phyloP scores from a whole-genome alignment of 1,139 yeast species.

The Candida sp. region DNA sequence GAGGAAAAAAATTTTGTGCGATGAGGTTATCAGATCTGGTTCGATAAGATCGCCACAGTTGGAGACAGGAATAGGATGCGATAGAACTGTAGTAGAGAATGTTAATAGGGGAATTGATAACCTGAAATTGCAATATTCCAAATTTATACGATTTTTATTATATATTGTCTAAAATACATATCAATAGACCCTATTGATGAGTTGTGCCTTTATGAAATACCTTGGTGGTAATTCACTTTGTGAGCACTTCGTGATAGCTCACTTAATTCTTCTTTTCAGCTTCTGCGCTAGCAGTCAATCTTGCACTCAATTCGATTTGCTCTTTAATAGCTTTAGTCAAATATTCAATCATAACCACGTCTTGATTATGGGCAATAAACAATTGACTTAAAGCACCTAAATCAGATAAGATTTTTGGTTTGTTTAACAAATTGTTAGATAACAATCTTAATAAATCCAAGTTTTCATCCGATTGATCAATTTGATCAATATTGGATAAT shows the following conservation, averaged over 20 bases:
- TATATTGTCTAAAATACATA: neutral
- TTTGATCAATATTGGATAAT: conserved; percentile 49
- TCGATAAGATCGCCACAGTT: neutral
- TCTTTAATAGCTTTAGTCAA: conserved; percentile 84
- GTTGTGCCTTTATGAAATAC: neutral
- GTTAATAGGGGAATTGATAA: neutral
- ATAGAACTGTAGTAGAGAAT: too few species aligned
- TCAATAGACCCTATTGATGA: conserved; percentile 1
- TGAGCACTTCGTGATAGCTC: too few species aligned
- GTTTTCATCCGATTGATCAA: conserved; percentile 45
- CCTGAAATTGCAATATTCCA: too few species aligned
- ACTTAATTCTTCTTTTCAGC: conserved; percentile 19
- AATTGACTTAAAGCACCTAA: conserved; percentile 55
- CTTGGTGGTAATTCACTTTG: neutral
- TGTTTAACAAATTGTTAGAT: conserved; percentile 57
- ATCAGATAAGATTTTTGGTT: conserved; percentile 58
- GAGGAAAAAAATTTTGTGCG: neutral
- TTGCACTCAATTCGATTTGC: conserved; percentile 77
- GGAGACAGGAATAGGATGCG: neutral
- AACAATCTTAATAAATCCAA: conserved; percentile 63
- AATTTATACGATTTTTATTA: neutral
- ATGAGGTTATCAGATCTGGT: neutral
- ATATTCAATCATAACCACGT: conserved; percentile 79
- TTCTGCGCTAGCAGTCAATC: conserved; percentile 52
- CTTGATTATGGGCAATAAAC: conserved; percentile 75